Base-by-base conservation (phyloP, 768 basidiomycete genomes). In the Lentinula raphanica region DNA sequence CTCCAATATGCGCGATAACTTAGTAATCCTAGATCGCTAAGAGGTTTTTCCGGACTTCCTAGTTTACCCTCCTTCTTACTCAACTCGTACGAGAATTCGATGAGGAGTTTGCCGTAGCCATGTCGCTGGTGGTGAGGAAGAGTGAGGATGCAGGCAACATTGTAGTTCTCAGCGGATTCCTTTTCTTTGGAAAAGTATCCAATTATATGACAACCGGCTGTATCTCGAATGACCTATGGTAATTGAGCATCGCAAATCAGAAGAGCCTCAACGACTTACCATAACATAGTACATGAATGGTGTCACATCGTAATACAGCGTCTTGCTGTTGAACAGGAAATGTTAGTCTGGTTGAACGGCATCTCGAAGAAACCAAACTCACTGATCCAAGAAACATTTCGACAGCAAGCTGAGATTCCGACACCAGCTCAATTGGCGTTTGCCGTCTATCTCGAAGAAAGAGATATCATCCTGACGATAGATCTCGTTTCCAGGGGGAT, bases 141-240 rank as follows among this genome's bases (percentile, higher is more conserved):
- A n/a, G 97, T 94, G 59, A 98, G 76, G 72, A 99, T 98, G 79
- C 97, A 99, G 0, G 97, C 97, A 56, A 99, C 92, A 71, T 99
- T 99, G 79, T 98, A 99, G 66, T 87, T 92, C 66, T 99, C 97
- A 27, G 97, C 90, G 2, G 86, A 95, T 72, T 99, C 97, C 70
- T 99, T 99, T 76, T 99, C 97, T 69, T 98, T 98, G 28, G 94
- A 98, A 73, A 99, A 99, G 75, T 98, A 99, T 25, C 96, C 96
- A 63, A 99, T 90, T 63, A 97, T 74, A 70, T 99, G 97, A 71
- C 92, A 94, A 31, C 97, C 97, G 21, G 80, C 75, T 12, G 90
- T 86, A 74, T 99, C 97, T 60, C 94, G 85, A 67, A 86, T 84
- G 50, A 84, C 83, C 91, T 93, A 61, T 51, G 19, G 19, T 31